Percentiles rank a stretch among this genome's conserved stretches.
Evolutionary conservation across 1,139 yeast species (phyloP).

Genomic region (Debaryomycetaceae sp.): DNA sequence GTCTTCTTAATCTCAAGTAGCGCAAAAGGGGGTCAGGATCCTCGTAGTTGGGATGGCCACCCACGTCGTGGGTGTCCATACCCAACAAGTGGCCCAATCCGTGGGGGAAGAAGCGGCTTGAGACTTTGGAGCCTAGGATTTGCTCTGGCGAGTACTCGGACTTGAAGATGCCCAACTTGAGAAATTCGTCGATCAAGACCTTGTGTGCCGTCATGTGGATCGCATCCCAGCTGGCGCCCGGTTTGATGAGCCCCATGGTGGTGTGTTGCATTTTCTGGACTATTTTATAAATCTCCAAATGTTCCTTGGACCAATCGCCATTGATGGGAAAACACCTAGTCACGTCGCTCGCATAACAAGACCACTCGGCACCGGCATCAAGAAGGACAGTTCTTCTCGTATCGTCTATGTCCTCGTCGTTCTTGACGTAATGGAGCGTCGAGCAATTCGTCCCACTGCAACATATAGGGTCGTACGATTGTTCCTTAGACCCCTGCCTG

Average conservation of each 20-base stretch:
- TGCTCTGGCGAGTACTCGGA: slow-evolving; percentile 58
- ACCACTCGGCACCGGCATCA: slow-evolving; percentile 98
- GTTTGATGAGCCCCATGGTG: slow-evolving; percentile 67
- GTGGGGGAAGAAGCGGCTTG: slow-evolving; percentile 87
- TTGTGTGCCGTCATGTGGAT: slow-evolving; percentile 77
- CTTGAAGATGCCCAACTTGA: slow-evolving; percentile 73
- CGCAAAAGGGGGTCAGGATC: slow-evolving; percentile 74
- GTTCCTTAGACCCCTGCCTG: slow-evolving; percentile 87
- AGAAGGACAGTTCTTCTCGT: slow-evolving; percentile 65
- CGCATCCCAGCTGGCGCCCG: slow-evolving; percentile 85
- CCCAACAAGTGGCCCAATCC: slow-evolving; percentile 94
- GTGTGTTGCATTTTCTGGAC: slow-evolving; percentile 79
- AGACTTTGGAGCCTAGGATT: slow-evolving; percentile 62
- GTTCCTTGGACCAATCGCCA: slow-evolving; percentile 89
- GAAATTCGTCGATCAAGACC: slow-evolving; percentile 67
- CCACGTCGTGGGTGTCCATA: slow-evolving; percentile 95
- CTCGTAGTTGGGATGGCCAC: slow-evolving; percentile 78
- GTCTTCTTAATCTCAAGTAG: slow-evolving; percentile 78
- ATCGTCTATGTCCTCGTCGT: slow-evolving; percentile 61
- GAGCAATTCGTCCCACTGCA: slow-evolving; percentile 92
- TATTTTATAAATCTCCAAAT: slow-evolving; percentile 74
- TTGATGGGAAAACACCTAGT: slow-evolving; percentile 91
- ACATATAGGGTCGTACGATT: slow-evolving; percentile 92
- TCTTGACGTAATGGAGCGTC: slow-evolving; percentile 84
- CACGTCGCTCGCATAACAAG: slow-evolving; percentile 86